Percentiles rank a stretch among this genome's conserved stretches.
phyloP scores from a whole-genome alignment of 1,139 yeast genomes.

The Cylindricascospora bacillispora region DNA sequence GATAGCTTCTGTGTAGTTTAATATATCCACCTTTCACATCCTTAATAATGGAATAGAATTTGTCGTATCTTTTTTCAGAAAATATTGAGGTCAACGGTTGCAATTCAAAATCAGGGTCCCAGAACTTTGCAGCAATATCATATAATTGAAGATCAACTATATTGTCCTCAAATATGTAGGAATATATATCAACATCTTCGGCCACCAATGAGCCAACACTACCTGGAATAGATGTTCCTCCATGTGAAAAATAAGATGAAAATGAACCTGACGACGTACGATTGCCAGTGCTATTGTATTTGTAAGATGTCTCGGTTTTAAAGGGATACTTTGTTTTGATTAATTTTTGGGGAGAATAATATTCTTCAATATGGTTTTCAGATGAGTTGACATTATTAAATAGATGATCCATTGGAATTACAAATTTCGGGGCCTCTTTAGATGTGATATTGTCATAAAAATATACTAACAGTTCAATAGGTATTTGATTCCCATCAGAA shows the following conservation, averaged over 20 bases:
- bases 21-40: conserved; percentile 24
- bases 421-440: conserved; percentile 35
- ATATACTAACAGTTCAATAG: conserved; percentile 35
- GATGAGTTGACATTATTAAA: conserved; percentile 2
- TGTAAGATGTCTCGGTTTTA: neutral
- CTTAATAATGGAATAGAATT: conserved; percentile 14
- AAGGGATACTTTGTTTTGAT: neutral
- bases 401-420: conserved; percentile 2
- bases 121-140: conserved; percentile 9
- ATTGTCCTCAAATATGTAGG: conserved; percentile 16
- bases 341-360: neutral
- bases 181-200: conserved; percentile 21
- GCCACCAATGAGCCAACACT: conserved; percentile 10
- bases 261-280: conserved; percentile 16
- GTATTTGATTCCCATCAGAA: conserved; percentile 26
- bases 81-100: conserved; percentile 1
- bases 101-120: conserved; percentile 5
- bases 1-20: conserved; percentile 10
- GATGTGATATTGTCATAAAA: conserved; percentile 52
- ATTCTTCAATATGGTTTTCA: neutral
- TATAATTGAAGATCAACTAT: conserved; percentile 10
- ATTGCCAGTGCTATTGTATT: neutral
- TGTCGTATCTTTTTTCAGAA: conserved; percentile 9
- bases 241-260: conserved; percentile 16
- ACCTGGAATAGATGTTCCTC: conserved; percentile 8